phyloP scores from a whole-genome alignment of 1,284 basidiomycete species.

The Cryptococcus sp. region DNA sequence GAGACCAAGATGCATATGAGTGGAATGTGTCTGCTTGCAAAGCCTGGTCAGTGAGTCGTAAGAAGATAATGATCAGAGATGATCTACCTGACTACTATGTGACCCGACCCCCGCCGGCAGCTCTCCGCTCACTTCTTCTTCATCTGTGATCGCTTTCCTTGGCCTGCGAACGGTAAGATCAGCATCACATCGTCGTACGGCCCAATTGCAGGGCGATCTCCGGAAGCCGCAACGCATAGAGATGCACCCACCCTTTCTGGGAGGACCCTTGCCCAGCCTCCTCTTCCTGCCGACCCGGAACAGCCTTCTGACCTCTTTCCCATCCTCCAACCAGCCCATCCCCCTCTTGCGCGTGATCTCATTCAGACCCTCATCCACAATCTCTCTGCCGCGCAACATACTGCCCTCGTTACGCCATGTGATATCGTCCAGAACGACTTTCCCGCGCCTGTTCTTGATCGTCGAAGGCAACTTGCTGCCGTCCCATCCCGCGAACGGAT shows the following conservation, averaged over 20 bases:
- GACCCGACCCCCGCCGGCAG: background rate
- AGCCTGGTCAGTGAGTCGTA: too few species aligned
- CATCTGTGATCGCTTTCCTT: conserved; percentile 47
- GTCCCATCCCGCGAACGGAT: conserved; percentile 38
- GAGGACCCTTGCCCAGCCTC: conserved; percentile 43
- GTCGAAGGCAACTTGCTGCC: conserved; percentile 7
- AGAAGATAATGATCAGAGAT: too few species aligned
- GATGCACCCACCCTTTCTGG: conserved; percentile 48
- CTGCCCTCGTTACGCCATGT: conserved; percentile 20
- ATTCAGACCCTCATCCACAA: conserved; percentile 26
- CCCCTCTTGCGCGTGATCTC: conserved; percentile 33
- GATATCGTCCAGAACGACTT: conserved; percentile 16
- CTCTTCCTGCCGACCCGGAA: conserved; percentile 35
- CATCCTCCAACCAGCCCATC: conserved; percentile 43
- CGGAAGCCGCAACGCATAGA: background rate
- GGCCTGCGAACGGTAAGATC: conserved; percentile 22
- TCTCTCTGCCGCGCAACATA: conserved; percentile 19
- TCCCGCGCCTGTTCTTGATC: conserved; percentile 9
- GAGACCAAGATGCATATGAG: too few species aligned
- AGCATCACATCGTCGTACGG: background rate
- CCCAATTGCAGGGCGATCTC: background rate
- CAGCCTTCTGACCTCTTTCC: conserved; percentile 32
- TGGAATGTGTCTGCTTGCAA: too few species aligned
- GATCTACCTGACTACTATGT: too few species aligned
- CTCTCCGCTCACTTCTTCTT: conserved; percentile 34